These are phyloP conservation scores for Linaria vulgaris DNA, from an alignment of 257 asterid genomes.

Conservation along the genomic window DNA sequence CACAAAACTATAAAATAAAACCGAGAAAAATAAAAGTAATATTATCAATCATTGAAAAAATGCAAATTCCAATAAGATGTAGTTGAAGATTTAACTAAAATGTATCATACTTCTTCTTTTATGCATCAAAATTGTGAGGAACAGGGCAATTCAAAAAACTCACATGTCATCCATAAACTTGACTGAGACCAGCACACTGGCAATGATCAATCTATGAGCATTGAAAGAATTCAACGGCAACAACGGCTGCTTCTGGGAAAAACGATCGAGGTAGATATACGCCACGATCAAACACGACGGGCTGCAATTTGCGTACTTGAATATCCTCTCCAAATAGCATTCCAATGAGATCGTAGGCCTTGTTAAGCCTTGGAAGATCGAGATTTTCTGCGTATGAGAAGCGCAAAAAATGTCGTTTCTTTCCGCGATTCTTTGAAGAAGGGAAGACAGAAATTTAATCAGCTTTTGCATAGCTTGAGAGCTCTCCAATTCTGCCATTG, in stretches of 20 bases:
- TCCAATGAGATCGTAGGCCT: slow-evolving; percentile 53
- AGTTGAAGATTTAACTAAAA: no score
- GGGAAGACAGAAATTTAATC: slow-evolving; percentile 35
- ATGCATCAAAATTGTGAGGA: no score
- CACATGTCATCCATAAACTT: slow-evolving; percentile 84
- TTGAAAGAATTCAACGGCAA: slow-evolving; percentile 60
- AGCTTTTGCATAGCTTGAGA: slow-evolving; percentile 37
- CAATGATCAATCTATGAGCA: slow-evolving; percentile 68
- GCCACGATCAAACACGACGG: slow-evolving; percentile 61
- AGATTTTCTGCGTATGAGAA: slow-evolving; percentile 24
- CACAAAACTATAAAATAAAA: no score
- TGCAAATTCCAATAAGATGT: no score
- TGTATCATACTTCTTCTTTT: no score
- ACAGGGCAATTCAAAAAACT: slow-evolving; percentile 22
- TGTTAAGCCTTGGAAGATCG: slow-evolving; percentile 55
- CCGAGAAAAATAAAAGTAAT: no score
- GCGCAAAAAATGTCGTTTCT: slow-evolving; percentile 35
- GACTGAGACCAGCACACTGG: slow-evolving; percentile 65
- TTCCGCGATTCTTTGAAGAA: slow-evolving; percentile 49
- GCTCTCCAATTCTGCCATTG: slow-evolving; percentile 52
- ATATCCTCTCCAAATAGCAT: slow-evolving; percentile 63
- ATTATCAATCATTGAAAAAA: no score
- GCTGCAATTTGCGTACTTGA: slow-evolving; percentile 76
- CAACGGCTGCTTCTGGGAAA: slow-evolving; percentile 50
- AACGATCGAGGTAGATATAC: slow-evolving; percentile 70